Base-by-base conservation (phyloP, 2,329 filamentous ascomycete genomes). In the Stagonosporopsis cucurbitacearum region DNA sequence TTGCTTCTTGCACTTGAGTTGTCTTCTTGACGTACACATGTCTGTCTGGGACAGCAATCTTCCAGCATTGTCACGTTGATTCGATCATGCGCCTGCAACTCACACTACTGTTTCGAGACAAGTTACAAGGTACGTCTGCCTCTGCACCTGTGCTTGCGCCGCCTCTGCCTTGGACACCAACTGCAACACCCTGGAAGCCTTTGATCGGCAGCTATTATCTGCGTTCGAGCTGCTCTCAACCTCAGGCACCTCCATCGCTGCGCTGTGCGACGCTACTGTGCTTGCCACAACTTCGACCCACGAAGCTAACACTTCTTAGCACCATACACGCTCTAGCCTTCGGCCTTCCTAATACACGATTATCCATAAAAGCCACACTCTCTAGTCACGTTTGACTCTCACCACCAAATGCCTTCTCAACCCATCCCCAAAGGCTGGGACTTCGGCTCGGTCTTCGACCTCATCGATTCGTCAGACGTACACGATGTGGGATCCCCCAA, bases 391-490 rank as follows among this genome's bases (percentile, higher is more conserved):
- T 37, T 15, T 22, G 39, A 43, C 46, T 9, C 35, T 17, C 35
- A 41, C 19, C 17, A 20, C 39, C 51, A 53, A 52, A 76, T 76
- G 73, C 71, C 70, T 59, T 69, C 70, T 40, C 66, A 69, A 53
- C 70, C 72, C 15, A 57, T 68, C 41, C 69, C 72, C 49, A 74
- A 73, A 51, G 70, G 75, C 39, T 82, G 80, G 80, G 78, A 80
- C 65, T 78, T 81, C 50, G 74, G 77, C 54, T 71, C 77, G n/a
- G 78, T 77, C 35, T 70, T 79, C 50, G 73, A 78, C 33, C 71
- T 81, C 33, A 73, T 79, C 62, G 69, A 68, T 33, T 57, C 54
- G 13, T 67, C 65, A 19, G 63, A 69, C 44, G 51, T 57, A 32
- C 61, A 66, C 35, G 50, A 68, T 39, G 52, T 65, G 23, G 58